Conservation (phyloP, 2,329 filamentous ascomycete species). For the Dothistroma septosporum region DNA sequence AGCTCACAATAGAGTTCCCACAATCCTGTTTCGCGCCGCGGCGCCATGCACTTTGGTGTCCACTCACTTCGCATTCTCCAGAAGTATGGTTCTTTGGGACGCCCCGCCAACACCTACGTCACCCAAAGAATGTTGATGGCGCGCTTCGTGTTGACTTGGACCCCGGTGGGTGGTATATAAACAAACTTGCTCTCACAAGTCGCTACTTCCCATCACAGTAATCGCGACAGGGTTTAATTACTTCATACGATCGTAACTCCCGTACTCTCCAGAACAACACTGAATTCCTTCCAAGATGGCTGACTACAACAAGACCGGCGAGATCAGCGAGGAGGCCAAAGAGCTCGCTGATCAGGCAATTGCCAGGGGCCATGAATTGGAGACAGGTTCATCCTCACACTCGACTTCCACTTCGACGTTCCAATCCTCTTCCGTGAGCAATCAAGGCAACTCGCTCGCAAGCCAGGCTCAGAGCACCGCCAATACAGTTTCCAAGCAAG, state of each 20-base stretch:
- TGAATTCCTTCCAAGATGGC: neutral
- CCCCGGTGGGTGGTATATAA: neutral
- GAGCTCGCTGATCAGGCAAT: slow-evolving; percentile 2
- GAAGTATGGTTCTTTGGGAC: neutral
- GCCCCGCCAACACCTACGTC: neutral
- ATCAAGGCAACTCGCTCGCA: neutral
- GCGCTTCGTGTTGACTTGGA: neutral
- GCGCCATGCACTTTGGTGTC: neutral
- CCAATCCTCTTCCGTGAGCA: neutral
- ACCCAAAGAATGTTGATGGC: neutral
- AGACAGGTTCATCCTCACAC: neutral
- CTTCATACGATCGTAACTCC: neutral
- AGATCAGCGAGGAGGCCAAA: neutral
- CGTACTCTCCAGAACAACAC: neutral
- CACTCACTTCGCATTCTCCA: neutral
- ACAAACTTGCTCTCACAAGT: neutral
- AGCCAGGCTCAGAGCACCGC: neutral
- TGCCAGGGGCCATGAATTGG: neutral
- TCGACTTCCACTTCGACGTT: neutral
- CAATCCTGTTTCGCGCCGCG: neutral
- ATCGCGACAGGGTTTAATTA: neutral
- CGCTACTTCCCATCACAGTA: neutral
- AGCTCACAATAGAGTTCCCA: neutral
- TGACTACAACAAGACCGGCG: slow-evolving; percentile 1
- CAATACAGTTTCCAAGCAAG: neutral